Base-by-base conservation (phyloP, 139 green algal genomes). In the Limnomonas spitsbergensis region DNA sequence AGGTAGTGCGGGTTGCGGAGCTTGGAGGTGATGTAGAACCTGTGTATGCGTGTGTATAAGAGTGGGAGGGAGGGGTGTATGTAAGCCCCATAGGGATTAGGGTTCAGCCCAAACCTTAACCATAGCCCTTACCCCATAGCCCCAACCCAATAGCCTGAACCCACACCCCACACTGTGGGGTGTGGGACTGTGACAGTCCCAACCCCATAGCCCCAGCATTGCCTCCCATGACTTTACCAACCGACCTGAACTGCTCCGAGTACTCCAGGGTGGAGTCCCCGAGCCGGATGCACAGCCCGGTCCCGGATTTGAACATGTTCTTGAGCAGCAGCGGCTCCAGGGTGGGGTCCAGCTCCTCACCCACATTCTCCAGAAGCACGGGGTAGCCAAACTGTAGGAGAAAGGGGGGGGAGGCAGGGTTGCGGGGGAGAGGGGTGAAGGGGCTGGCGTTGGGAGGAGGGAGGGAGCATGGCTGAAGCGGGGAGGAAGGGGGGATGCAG, bases 21-120 rank as follows among this genome's bases (percentile, higher is more conserved):
- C 84, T 94, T 93, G 54, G 90, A 93, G 66, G 90, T 94, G 74
- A 94, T 92, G 82, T 93, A 94, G 81, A 94, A 93, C 39, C 83
- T 80, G 72, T 94, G 94, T n/a, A 81, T 38, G 9, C 87, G 80
- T 40, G 77, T 80, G 84, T 92, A 4, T 14, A 4, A 6, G 40
- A 35, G 3, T 32, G 6, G 7, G 2, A 24, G 4, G n/a, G 7
- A 1, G 36, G 29, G 31, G 69, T 70, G 3, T 29, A 35, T 9
- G 3, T 52, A 9, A n/a, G 35, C 54, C 32, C n/a, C n/a, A n/a
- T n/a, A n/a, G n/a, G n/a, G n/a, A n/a, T n/a, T n/a, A n/a, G n/a
- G n/a, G 47, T 20, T n/a, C 47, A 61, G 47, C 47, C 47, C 20
- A 9, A 61, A 61, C 47, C 47, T 9, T 20, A 61, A 9, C 47